Conservation (phyloP, 257 asterid species). For the Thymus mandschuricus region DNA sequence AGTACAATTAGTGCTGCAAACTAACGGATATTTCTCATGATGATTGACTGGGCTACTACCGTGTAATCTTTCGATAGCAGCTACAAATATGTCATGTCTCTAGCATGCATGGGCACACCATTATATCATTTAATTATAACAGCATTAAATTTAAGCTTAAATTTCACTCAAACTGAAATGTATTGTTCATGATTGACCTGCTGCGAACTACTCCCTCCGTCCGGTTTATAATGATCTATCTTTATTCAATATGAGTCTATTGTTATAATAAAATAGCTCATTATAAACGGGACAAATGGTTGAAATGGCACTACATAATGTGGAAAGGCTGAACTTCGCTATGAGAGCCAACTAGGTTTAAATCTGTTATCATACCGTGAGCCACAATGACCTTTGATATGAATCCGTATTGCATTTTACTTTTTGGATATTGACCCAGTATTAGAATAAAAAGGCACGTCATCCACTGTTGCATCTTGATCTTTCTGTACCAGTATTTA, state of each 20-base stretch:
- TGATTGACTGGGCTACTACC: constrained; percentile 22
- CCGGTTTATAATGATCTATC: no score
- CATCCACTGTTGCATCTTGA: background rate
- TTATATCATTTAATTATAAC: background rate
- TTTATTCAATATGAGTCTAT: no score
- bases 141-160: background rate
- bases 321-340: constrained; percentile 21
- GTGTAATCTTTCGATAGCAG: background rate
- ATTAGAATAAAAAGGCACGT: background rate
- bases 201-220: constrained; percentile 3
- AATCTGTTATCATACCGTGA: no score
- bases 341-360: constrained; percentile 13
- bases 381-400: background rate
- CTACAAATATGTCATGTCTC: background rate
- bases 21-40: background rate
- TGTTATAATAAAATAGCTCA: no score
- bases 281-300: no score
- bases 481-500: constrained; percentile 15
- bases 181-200: constrained; percentile 8
- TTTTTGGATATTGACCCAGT: background rate
- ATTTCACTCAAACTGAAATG: background rate
- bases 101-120: background rate
- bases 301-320: background rate
- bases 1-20: constrained; percentile 5
- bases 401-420: constrained; percentile 6